phyloP scores from a whole-genome alignment of 192 early-diverging fungal genomes.

The Linnemannia hyalina region DNA sequence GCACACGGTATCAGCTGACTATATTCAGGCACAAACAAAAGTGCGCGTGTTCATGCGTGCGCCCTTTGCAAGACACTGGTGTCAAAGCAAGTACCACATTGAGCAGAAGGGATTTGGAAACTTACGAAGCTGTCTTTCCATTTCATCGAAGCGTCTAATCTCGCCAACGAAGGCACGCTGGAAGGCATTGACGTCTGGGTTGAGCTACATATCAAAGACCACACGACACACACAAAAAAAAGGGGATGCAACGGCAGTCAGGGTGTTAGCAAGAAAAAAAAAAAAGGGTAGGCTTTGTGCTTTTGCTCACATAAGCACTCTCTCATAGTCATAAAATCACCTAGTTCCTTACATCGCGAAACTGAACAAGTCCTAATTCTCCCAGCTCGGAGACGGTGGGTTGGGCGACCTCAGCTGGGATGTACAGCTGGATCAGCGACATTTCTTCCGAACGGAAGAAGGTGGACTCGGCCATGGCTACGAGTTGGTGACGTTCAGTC shows the following conservation, averaged over 20 bases:
- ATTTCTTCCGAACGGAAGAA: constrained; percentile 97
- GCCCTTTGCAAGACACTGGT: neutral
- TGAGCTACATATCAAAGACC: constrained; percentile 73
- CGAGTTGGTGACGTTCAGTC: neutral
- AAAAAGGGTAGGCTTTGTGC: neutral
- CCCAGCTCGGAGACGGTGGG: constrained; percentile 94
- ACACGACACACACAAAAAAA: neutral
- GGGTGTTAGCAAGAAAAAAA: constrained; percentile 1
- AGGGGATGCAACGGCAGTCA: neutral
- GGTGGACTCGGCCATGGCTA: constrained; percentile 65
- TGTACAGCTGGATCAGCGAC: constrained; percentile 97
- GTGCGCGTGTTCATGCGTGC: neutral
- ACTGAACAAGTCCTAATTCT: constrained; percentile 94
- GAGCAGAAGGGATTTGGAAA: constrained; percentile 18
- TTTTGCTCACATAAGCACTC: neutral
- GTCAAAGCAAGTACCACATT: neutral
- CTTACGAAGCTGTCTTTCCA: constrained; percentile 96
- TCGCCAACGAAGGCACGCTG: constrained; percentile 97
- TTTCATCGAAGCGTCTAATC: constrained; percentile 96
- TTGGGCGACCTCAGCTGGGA: constrained; percentile 95
- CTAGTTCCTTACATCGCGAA: constrained; percentile 84
- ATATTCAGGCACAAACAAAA: neutral
- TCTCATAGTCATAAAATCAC: neutral
- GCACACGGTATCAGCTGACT: neutral
- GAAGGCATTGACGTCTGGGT: constrained; percentile 96